Evolutionary conservation across 1,139 yeast genomes (phyloP).

Genomic region (Yamadazyma triangularis): DNA sequence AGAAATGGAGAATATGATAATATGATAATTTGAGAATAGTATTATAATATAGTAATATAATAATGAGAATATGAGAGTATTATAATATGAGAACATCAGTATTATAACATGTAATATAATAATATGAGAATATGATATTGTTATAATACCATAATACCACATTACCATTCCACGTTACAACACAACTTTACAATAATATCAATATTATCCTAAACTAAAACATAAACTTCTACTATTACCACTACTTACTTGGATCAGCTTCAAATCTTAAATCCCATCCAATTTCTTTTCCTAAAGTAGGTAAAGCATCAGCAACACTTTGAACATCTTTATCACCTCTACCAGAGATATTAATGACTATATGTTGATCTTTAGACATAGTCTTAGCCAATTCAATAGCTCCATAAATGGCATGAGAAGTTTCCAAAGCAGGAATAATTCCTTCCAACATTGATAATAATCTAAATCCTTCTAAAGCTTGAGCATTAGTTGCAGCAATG

Average conservation of each 20-base stretch:
- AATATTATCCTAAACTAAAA: background rate
- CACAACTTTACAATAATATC: too few relatives aligned
- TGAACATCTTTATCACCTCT: slow-evolving; percentile 99
- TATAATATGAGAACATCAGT: too few relatives aligned
- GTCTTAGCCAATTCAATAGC: slow-evolving; percentile 87
- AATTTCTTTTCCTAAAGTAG: slow-evolving; percentile 81
- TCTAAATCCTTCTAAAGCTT: slow-evolving; percentile 88
- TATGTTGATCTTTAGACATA: slow-evolving; percentile 71
- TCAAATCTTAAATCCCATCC: slow-evolving; percentile 96
- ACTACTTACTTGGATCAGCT: slow-evolving; percentile 38
- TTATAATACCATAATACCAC: too few relatives aligned
- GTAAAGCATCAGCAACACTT: slow-evolving; percentile 92
- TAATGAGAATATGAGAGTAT: too few relatives aligned
- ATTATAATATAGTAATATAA: too few relatives aligned
- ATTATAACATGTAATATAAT: too few relatives aligned
- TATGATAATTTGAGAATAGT: too few relatives aligned
- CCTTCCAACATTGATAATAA: slow-evolving; percentile 91
- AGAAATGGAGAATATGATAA: too few relatives aligned
- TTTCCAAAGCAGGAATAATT: slow-evolving; percentile 96
- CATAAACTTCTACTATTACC: slow-evolving; percentile 1
- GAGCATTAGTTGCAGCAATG: slow-evolving; percentile 83
- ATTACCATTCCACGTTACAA: too few relatives aligned
- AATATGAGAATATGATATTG: too few relatives aligned
- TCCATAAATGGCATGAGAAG: slow-evolving; percentile 93
- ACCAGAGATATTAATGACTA: slow-evolving; percentile 89